Percentiles rank a stretch among this genome's conserved stretches.
phyloP scores from a whole-genome alignment of 2,329 filamentous ascomycete species.

The Pestalotiopsis sp. region DNA sequence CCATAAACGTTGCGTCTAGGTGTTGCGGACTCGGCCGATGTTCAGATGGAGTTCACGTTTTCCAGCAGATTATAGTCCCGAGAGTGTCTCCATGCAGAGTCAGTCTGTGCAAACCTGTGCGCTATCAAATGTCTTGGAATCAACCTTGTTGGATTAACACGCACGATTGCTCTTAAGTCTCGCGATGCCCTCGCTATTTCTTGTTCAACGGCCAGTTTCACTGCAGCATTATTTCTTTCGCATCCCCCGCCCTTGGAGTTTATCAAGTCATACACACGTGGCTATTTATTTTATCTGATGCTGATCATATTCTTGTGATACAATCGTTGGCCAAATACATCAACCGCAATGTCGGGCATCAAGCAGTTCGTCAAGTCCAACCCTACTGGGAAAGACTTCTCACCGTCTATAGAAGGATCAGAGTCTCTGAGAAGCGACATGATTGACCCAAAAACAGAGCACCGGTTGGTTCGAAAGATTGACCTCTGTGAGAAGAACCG shows the following conservation, averaged over 20 bases:
- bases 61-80: background rate
- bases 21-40: background rate
- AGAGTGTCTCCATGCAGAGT: background rate
- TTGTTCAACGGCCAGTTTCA: background rate
- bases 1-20: background rate
- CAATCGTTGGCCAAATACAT: background rate
- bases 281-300: background rate
- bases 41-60: background rate
- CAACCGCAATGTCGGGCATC: background rate
- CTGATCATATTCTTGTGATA: background rate
- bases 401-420: background rate
- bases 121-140: background rate
- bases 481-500: conserved; percentile 28
- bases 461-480: conserved; percentile 38
- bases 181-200: background rate
- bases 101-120: background rate
- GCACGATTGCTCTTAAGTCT: background rate
- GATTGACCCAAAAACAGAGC: conserved; percentile 34
- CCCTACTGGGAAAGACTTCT: background rate
- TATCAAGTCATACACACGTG: background rate
- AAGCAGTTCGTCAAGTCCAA: background rate
- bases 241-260: background rate
- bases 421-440: conserved; percentile 6
- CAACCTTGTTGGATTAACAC: background rate
- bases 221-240: background rate